phyloP scores from a whole-genome alignment of 129 eudicot species.

The Mikania micrantha region DNA sequence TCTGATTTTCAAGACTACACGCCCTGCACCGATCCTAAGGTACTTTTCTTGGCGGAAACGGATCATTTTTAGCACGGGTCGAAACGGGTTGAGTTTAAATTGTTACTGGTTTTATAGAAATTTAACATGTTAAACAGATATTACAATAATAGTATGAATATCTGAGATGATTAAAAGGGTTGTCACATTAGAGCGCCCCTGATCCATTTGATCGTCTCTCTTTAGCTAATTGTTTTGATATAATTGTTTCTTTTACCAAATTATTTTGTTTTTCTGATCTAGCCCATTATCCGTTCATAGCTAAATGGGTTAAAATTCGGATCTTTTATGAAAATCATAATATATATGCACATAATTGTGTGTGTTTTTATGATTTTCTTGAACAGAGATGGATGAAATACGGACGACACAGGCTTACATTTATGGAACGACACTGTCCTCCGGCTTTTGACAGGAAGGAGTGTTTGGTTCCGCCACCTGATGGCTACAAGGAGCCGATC shows the following conservation, averaged over 20 bases:
- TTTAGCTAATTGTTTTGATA: neutral
- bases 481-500: conserved; percentile 87
- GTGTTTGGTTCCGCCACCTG: conserved; percentile 93
- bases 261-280: neutral
- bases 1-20: conserved; percentile 82
- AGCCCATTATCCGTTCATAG: conserved; percentile 2
- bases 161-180: neutral
- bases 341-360: neutral
- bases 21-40: conserved; percentile 98
- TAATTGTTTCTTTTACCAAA: neutral
- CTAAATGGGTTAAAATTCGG: neutral
- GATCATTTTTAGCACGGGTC: neutral
- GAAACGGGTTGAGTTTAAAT: neutral
- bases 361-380: conserved; percentile 2
- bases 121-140: neutral
- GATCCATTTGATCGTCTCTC: neutral
- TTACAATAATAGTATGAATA: neutral
- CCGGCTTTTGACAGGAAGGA: conserved; percentile 82
- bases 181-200: neutral
- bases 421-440: conserved; percentile 97
- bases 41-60: neutral
- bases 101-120: neutral
- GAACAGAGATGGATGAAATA: conserved; percentile 92
- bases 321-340: neutral
- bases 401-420: conserved; percentile 74